These are phyloP conservation scores for Globisporangium splendens DNA, from an alignment of 352 stramenopile genomes.

Conservation along the genomic window DNA sequence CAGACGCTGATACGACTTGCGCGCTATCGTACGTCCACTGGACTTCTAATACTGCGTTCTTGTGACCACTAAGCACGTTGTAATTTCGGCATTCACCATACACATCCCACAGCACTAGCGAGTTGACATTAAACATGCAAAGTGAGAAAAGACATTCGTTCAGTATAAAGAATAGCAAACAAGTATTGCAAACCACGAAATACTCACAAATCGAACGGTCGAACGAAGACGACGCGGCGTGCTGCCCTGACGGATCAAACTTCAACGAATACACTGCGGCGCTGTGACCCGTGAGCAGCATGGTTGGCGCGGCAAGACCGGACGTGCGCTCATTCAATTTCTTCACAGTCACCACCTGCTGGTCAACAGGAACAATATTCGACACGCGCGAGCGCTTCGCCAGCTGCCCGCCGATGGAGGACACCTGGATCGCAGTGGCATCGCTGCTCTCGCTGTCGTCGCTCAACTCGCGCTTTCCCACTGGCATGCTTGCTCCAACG, in stretches of 20 bases:
- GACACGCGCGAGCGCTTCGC: conserved; percentile 64
- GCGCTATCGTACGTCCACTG: conserved; percentile 89
- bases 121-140: too few relatives aligned
- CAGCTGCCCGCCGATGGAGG: conserved; percentile 27
- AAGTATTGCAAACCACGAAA: background rate
- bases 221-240: conserved; percentile 68
- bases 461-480: conserved; percentile 20
- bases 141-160: too few relatives aligned
- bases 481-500: conserved; percentile 2
- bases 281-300: conserved; percentile 77
- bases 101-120: conserved; percentile 86
- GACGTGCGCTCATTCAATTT: conserved; percentile 59
- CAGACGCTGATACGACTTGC: conserved; percentile 87
- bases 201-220: conserved; percentile 60
- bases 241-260: conserved; percentile 71
- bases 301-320: conserved; percentile 58
- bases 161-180: background rate
- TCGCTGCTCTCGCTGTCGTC: conserved; percentile 8
- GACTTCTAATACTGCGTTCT: conserved; percentile 94
- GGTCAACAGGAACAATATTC: conserved; percentile 72
- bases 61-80: conserved; percentile 92
- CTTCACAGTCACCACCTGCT: conserved; percentile 51
- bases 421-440: conserved; percentile 25
- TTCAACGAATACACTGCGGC: conserved; percentile 77
- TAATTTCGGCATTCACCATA: conserved; percentile 92